Percentiles rank a stretch among this genome's conserved stretches.
Conservation (phyloP, 169 alveolate species). For the Cryptosporidium muris region DNA sequence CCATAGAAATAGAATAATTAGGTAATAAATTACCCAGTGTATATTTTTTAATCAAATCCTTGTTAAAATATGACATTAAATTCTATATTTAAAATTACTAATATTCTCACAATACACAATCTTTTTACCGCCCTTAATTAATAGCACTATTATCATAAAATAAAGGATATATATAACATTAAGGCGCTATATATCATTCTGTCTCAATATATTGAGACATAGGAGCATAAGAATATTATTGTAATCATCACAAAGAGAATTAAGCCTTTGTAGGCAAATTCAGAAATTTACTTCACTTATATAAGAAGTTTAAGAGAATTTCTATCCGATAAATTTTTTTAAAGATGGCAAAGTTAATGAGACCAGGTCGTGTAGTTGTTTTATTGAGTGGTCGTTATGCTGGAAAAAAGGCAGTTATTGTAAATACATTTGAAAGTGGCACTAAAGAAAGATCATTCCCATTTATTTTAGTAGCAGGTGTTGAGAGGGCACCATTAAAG, state of each 20-base stretch:
- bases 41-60: not conserved
- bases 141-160: no score
- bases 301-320: not conserved
- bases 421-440: constrained; percentile 93
- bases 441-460: constrained; percentile 94
- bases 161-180: no score
- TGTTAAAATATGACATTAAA: no score
- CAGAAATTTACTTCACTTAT: not conserved
- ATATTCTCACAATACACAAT: no score
- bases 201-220: no score
- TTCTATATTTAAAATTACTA: no score
- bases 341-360: constrained; percentile 84
- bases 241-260: no score
- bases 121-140: no score
- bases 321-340: constrained; percentile 3
- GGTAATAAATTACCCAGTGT: not conserved
- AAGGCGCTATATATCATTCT: no score
- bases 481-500: constrained; percentile 94
- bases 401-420: constrained; percentile 97
- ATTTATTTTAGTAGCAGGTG: constrained; percentile 95
- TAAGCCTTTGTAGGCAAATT: no score
- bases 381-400: constrained; percentile 97
- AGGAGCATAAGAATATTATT: no score
- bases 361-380: constrained; percentile 97
- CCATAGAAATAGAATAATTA: constrained; percentile 25